These are phyloP conservation scores for Gentiana macrophylla DNA, from an alignment of 257 asterid genomes.

Conservation along the genomic window DNA sequence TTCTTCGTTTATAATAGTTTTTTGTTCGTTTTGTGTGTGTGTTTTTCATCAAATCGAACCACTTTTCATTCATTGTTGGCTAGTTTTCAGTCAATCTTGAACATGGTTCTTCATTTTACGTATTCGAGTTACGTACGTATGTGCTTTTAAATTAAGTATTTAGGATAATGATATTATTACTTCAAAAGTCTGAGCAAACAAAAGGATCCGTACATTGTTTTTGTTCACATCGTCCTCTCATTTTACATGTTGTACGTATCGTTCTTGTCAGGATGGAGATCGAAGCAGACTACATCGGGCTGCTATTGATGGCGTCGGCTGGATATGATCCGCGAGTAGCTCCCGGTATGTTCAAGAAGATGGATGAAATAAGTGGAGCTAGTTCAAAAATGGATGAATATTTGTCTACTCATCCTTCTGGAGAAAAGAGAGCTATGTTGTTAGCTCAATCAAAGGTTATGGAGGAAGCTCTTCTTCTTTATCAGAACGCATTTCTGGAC, in stretches of 20 bases:
- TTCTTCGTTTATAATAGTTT: not conserved
- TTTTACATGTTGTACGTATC: too few relatives aligned
- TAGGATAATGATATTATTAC: too few relatives aligned
- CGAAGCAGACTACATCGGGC: slow-evolving; percentile 84
- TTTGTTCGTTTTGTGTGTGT: not conserved
- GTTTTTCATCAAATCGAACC: too few relatives aligned
- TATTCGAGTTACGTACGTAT: too few relatives aligned
- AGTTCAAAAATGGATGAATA: slow-evolving; percentile 38
- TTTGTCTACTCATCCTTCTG: slow-evolving; percentile 92
- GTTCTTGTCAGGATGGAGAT: slow-evolving; percentile 62
- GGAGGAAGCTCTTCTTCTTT: slow-evolving; percentile 74
- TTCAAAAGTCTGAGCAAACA: too few relatives aligned
- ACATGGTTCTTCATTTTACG: too few relatives aligned
- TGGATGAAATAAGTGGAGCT: slow-evolving; percentile 50
- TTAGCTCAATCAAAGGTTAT: slow-evolving; percentile 75
- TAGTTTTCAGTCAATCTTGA: too few relatives aligned
- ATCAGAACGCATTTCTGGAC: slow-evolving; percentile 47
- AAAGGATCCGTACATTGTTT: too few relatives aligned
- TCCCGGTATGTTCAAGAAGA: slow-evolving; percentile 73
- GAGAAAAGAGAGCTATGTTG: slow-evolving; percentile 62
- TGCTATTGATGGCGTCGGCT: slow-evolving; percentile 67
- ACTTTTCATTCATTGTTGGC: too few relatives aligned
- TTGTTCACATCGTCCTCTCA: too few relatives aligned
- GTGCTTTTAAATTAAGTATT: too few relatives aligned
- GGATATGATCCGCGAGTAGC: slow-evolving; percentile 88